Evolutionary conservation across 768 basidiomycete genomes (phyloP).

Genomic region (Boletus sp.): DNA sequence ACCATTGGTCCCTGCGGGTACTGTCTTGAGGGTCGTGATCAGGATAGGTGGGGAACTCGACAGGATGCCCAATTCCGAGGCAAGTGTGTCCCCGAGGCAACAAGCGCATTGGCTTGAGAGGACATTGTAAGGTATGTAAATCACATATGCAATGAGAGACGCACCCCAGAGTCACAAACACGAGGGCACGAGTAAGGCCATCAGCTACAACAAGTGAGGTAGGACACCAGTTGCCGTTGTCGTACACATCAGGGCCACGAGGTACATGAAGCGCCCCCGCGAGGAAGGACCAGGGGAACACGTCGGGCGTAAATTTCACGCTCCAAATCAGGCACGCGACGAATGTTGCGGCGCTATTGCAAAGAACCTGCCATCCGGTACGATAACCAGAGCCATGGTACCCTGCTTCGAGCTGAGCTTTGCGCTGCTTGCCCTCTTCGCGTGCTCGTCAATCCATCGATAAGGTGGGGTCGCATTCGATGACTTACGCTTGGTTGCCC

Average conservation of each 20-base stretch:
- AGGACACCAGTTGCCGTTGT: conserved; percentile 58
- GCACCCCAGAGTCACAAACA: conserved; percentile 69
- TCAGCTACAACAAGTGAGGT: conserved; percentile 39
- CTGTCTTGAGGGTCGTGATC: conserved; percentile 69
- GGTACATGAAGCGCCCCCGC: conserved; percentile 8
- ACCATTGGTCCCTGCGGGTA: conserved; percentile 91
- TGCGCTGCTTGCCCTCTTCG: conserved; percentile 68
- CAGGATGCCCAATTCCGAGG: conserved; percentile 90
- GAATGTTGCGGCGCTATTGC: conserved; percentile 69
- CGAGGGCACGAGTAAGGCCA: conserved; percentile 57
- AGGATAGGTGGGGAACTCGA: conserved; percentile 65
- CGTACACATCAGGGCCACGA: conserved; percentile 31
- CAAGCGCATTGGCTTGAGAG: conserved; percentile 74
- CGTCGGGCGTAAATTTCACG: conserved; percentile 46
- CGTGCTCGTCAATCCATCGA: not conserved
- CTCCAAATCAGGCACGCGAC: conserved; percentile 64
- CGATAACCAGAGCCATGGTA: conserved; percentile 74
- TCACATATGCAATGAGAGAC: not conserved
- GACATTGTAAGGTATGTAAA: conserved; percentile 1
- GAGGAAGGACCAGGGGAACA: conserved; percentile 37
- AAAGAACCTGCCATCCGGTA: conserved; percentile 75
- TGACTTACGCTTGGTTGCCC: conserved; percentile 74
- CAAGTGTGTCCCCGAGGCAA: conserved; percentile 88
- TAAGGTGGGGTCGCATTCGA: not conserved
- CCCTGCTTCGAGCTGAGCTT: conserved; percentile 74